Evolutionary conservation across 768 basidiomycete genomes (phyloP).

Genomic region (Mycena kentingensis): DNA sequence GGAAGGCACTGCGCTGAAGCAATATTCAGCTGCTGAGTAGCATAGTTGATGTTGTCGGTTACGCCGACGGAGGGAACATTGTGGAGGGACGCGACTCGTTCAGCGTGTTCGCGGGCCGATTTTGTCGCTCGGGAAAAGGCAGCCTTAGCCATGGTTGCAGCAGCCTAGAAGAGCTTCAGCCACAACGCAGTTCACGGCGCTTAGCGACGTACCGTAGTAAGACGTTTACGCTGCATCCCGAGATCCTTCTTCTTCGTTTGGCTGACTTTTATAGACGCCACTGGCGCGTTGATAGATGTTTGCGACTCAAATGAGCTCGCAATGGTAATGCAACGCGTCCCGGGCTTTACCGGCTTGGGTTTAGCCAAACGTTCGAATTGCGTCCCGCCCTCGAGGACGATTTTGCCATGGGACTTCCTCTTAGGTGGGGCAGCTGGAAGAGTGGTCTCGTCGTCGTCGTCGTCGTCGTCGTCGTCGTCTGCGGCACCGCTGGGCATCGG

Average conservation of each 20-base stretch:
- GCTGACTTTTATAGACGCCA: not conserved
- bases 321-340: not conserved
- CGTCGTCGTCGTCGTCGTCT: too few species aligned
- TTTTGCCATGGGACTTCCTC: not conserved
- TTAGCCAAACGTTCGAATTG: not conserved
- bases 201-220: not conserved
- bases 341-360: not conserved
- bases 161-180: not conserved
- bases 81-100: not conserved
- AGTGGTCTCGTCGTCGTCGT: too few species aligned
- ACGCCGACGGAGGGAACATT: not conserved
- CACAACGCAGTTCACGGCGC: not conserved
- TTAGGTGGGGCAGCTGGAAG: too few species aligned
- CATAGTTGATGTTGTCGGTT: not conserved
- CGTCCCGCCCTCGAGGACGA: not conserved
- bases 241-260: not conserved
- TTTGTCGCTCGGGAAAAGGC: not conserved
- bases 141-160: not conserved
- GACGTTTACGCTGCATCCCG: not conserved
- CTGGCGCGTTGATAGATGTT: not conserved
- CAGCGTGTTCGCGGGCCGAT: not conserved
- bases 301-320: slow-evolving; percentile 1
- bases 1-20: not conserved
- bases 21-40: not conserved
- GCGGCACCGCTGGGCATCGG: too few species aligned